A percentile compares a stretch with the other conserved stretches of the same genome.
Conservation (phyloP, 2,329 filamentous ascomycete genomes). For the Phyllosticta citrichinensis region DNA sequence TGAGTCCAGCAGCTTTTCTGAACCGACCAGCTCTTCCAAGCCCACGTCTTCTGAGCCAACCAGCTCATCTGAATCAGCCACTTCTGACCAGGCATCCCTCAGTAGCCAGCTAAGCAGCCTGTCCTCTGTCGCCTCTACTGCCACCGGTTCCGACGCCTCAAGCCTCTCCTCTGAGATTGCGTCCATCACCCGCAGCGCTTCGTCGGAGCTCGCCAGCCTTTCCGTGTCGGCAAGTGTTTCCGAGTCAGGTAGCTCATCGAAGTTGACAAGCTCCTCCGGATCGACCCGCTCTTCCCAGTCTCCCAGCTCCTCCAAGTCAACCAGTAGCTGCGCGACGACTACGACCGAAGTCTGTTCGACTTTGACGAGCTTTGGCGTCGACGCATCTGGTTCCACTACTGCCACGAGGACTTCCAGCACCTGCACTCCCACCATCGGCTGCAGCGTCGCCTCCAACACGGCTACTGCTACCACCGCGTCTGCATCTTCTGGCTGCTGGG, state of each 20-base stretch:
- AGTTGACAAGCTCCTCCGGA: neutral
- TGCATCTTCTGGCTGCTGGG: neutral
- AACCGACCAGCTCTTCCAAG: too few relatives aligned
- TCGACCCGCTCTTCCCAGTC: neutral
- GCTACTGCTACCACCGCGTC: neutral
- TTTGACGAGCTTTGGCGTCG: neutral
- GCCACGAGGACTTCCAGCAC: neutral
- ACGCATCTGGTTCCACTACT: neutral
- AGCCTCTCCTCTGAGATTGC: neutral
- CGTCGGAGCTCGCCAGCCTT: neutral
- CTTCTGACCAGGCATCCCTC: neutral
- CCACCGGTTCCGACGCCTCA: conserved; percentile 2
- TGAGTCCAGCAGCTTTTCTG: too few relatives aligned
- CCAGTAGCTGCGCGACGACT: neutral
- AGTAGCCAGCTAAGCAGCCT: neutral
- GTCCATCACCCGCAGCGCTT: neutral
- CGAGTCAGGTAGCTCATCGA: neutral
- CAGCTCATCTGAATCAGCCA: neutral
- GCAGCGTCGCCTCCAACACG: neutral
- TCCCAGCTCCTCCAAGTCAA: neutral
- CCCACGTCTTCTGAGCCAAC: neutral
- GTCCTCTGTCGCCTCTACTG: neutral
- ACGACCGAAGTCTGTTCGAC: neutral
- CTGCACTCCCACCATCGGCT: neutral
- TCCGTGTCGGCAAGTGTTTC: too few relatives aligned